These are phyloP conservation scores for Physcia stellaris DNA, from an alignment of 495 filamentous ascomycete species.

Conservation along the genomic window DNA sequence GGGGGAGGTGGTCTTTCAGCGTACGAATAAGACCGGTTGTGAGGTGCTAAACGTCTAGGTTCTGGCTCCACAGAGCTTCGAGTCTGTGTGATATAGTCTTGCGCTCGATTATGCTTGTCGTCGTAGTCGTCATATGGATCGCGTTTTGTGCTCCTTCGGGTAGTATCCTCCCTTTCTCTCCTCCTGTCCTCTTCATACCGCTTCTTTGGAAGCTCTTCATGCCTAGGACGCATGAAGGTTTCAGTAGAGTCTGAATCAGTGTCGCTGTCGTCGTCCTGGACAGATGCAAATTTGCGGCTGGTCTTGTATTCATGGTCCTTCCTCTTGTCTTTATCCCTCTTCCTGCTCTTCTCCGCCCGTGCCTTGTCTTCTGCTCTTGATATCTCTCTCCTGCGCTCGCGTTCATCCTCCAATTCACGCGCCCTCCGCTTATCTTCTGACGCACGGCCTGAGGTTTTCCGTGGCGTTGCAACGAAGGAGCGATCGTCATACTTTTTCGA, in stretches of 20 bases:
- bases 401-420: constrained; percentile 22
- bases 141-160: constrained; percentile 9
- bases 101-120: constrained; percentile 14
- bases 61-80: constrained; percentile 8
- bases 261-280: constrained; percentile 17
- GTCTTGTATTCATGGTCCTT: constrained; percentile 34
- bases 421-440: constrained; percentile 17
- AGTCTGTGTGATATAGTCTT: constrained; percentile 25
- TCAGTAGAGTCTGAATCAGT: constrained; percentile 18
- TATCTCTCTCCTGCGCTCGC: constrained; percentile 17
- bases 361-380: constrained; percentile 10
- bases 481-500: constrained; percentile 13
- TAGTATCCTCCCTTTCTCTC: constrained; percentile 7
- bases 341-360: constrained; percentile 22
- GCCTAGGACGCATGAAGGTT: constrained; percentile 3
- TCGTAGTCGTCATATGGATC: constrained; percentile 17
- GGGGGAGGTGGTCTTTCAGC: constrained; percentile 6
- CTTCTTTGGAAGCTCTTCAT: constrained; percentile 7
- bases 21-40: constrained; percentile 8
- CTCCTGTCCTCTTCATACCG: constrained; percentile 11
- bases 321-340: constrained; percentile 37
- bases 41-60: constrained; percentile 3
- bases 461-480: constrained; percentile 7
- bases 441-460: constrained; percentile 20
- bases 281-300: constrained; percentile 14